These are phyloP conservation scores for Escovopsis sp. DNA, from an alignment of 2,329 filamentous ascomycete genomes.

Conservation along the genomic window DNA sequence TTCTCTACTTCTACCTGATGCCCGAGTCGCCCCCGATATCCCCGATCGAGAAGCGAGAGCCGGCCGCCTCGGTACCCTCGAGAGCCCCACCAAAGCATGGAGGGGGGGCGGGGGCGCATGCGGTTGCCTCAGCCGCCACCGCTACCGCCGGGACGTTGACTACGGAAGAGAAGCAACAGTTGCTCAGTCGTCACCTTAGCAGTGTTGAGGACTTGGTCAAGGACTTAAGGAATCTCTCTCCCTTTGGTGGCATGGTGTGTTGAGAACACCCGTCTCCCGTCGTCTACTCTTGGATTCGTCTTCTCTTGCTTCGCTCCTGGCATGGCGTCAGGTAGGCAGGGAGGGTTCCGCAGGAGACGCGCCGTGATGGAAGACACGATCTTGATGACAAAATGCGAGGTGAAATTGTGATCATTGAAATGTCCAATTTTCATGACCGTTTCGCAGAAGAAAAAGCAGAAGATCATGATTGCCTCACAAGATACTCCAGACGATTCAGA, in stretches of 20 bases:
- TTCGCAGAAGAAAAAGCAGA: too few species aligned
- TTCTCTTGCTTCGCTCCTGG: background rate
- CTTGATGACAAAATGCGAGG: background rate
- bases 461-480: too few species aligned
- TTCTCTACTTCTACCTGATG: slow-evolving; percentile 97
- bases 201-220: slow-evolving; percentile 76
- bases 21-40: slow-evolving; percentile 57
- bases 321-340: too few species aligned
- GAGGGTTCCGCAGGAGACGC: too few species aligned
- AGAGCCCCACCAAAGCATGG: slow-evolving; percentile 55
- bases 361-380: background rate
- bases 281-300: background rate
- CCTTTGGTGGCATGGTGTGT: slow-evolving; percentile 49
- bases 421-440: too few species aligned
- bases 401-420: too few species aligned
- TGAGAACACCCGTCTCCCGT: slow-evolving; percentile 10
- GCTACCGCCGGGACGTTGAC: slow-evolving; percentile 35
- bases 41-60: slow-evolving; percentile 28
- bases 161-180: slow-evolving; percentile 67
- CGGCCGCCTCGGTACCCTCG: slow-evolving; percentile 39
- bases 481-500: too few species aligned
- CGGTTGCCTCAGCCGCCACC: slow-evolving; percentile 19
- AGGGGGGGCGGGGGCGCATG: slow-evolving; percentile 15
- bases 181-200: slow-evolving; percentile 62
- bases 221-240: slow-evolving; percentile 65